Conservation (phyloP, 805 yeast genomes). For the Phaffomyces opuntiae region DNA sequence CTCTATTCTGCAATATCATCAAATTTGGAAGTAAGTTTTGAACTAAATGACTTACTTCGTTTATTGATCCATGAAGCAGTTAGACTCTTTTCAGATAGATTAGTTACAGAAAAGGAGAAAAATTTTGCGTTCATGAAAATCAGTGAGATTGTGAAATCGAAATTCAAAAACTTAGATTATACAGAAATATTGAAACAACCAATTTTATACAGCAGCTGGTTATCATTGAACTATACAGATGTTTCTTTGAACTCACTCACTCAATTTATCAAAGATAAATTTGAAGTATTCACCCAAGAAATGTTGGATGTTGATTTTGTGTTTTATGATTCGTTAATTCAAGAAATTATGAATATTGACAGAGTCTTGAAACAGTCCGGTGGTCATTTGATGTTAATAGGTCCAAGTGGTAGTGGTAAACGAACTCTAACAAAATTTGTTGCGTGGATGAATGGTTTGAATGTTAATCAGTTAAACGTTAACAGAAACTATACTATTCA, state of each 20-base stretch:
- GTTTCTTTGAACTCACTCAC: slow-evolving; percentile 43
- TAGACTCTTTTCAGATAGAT: slow-evolving; percentile 70
- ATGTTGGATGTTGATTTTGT: slow-evolving; percentile 55
- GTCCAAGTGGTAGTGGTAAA: slow-evolving; percentile 78
- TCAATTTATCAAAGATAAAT: slow-evolving; percentile 53
- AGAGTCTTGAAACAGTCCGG: slow-evolving; percentile 78
- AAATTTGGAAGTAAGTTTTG: slow-evolving; percentile 26
- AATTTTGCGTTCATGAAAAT: slow-evolving; percentile 40
- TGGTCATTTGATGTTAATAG: slow-evolving; percentile 84
- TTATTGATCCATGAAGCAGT: slow-evolving; percentile 79
- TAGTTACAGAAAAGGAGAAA: slow-evolving; percentile 42
- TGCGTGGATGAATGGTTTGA: slow-evolving; percentile 84
- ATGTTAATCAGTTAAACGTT: slow-evolving; percentile 50
- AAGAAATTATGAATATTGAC: slow-evolving; percentile 72
- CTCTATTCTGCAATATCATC: slow-evolving; percentile 39
- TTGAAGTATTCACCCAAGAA: slow-evolving; percentile 72
- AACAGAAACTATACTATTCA: slow-evolving; percentile 43
- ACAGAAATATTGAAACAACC: slow-evolving; percentile 37
- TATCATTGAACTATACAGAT: slow-evolving; percentile 53
- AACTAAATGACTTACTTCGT: slow-evolving; percentile 42
- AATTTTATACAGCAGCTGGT: slow-evolving; percentile 68
- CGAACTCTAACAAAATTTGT: slow-evolving; percentile 72
- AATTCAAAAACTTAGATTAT: slow-evolving; percentile 43
- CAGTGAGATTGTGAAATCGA: slow-evolving; percentile 24
- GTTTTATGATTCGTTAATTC: slow-evolving; percentile 62